Conservation (phyloP, 352 stramenopile species). For the Plasmopara halstedii region DNA sequence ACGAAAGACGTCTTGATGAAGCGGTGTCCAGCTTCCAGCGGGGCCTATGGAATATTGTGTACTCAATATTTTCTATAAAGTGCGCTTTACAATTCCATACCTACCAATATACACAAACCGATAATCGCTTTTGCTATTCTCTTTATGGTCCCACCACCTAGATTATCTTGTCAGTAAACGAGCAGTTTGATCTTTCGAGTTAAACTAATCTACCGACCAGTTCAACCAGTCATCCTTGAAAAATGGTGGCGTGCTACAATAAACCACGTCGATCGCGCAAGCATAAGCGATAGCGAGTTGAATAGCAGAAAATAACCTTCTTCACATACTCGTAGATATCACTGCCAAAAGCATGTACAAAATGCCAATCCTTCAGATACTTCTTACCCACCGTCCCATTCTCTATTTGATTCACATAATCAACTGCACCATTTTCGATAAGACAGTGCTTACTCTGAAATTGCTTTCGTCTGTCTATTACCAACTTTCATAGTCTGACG, state of each 20-base stretch:
- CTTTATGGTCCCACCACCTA: slow-evolving; percentile 77
- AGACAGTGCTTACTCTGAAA: neutral
- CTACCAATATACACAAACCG: slow-evolving; percentile 95
- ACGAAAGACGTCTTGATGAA: slow-evolving; percentile 95
- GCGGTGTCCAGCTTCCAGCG: slow-evolving; percentile 76
- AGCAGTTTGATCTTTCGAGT: no score
- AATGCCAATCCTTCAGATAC: slow-evolving; percentile 87
- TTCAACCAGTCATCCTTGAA: slow-evolving; percentile 92
- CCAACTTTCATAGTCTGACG: slow-evolving; percentile 58
- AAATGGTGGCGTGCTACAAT: slow-evolving; percentile 66
- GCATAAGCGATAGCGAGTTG: slow-evolving; percentile 7
- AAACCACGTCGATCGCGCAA: slow-evolving; percentile 8
- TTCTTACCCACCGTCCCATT: slow-evolving; percentile 32
- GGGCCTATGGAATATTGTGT: slow-evolving; percentile 43
- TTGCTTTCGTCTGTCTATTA: slow-evolving; percentile 7
- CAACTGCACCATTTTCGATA: slow-evolving; percentile 21
- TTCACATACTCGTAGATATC: slow-evolving; percentile 51
- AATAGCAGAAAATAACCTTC: neutral
- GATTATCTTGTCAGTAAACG: neutral
- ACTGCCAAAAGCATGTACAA: slow-evolving; percentile 47
- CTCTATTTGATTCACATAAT: slow-evolving; percentile 59
- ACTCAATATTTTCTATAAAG: neutral
- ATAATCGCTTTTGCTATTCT: slow-evolving; percentile 80
- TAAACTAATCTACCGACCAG: slow-evolving; percentile 41
- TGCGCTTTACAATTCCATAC: neutral